These are phyloP conservation scores for Gynochthodes officinalis DNA, from an alignment of 257 asterid species.

Conservation along the genomic window DNA sequence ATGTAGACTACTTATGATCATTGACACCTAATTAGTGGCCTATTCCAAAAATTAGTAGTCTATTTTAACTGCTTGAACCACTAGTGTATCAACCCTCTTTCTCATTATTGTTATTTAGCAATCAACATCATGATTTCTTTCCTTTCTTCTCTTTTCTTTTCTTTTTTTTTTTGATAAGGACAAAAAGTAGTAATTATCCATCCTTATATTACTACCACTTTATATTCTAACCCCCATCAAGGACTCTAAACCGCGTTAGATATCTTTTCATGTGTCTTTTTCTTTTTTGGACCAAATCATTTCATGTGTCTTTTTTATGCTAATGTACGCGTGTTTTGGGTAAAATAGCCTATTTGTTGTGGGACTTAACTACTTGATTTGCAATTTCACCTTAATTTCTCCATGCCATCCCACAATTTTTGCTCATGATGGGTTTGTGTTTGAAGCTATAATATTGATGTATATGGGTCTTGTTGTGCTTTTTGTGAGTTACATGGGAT, in stretches of 20 bases:
- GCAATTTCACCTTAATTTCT: too few species aligned
- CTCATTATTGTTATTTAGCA: not conserved
- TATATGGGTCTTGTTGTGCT: too few species aligned
- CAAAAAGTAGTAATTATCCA: slow-evolving; percentile 9
- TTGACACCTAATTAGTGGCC: not conserved
- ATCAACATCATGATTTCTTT: not conserved
- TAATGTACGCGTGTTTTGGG: not conserved
- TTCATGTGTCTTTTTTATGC: not conserved
- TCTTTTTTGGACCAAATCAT: not conserved
- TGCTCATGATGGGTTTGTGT: too few species aligned
- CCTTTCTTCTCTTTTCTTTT: not conserved
- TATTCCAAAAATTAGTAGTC: not conserved
- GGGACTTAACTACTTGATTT: too few species aligned
- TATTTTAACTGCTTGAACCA: not conserved
- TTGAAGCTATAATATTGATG: too few species aligned
- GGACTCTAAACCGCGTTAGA: slow-evolving; percentile 12
- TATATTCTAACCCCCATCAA: not conserved
- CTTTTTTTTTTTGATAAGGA: not conserved
- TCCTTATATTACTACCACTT: not conserved
- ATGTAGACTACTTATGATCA: too few species aligned
- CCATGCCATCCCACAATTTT: too few species aligned
- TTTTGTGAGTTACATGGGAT: too few species aligned
- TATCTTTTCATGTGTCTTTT: not conserved
- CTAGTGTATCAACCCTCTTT: not conserved
- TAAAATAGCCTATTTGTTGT: too few species aligned